These are phyloP conservation scores for Inga leiocalycina DNA, from an alignment of 306 rosid genomes.

Conservation along the genomic window DNA sequence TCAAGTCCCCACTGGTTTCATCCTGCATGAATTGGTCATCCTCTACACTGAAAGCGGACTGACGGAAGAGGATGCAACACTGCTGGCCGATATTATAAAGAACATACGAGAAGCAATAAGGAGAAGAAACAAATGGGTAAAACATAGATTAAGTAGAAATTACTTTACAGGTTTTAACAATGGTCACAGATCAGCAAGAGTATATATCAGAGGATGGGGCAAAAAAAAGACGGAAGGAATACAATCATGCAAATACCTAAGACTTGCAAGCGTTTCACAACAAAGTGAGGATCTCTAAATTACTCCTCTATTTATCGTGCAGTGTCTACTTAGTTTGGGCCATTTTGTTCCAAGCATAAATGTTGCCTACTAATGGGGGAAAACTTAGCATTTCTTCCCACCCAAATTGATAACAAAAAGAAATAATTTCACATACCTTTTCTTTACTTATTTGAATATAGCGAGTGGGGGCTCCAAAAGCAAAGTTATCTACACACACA, in stretches of 20 bases:
- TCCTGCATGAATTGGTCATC: constrained; percentile 50
- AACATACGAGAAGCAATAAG: constrained; percentile 36
- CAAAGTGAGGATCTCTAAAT: constrained; percentile 4
- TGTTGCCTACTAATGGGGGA: constrained; percentile 5
- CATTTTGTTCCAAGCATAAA: constrained; percentile 9
- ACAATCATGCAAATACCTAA: neutral
- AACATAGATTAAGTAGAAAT: constrained; percentile 18
- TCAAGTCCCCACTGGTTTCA: constrained; percentile 50
- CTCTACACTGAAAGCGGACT: constrained; percentile 44
- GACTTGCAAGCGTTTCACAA: constrained; percentile 13
- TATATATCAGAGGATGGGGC: constrained; percentile 26
- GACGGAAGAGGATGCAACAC: constrained; percentile 52
- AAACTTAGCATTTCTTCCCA: neutral
- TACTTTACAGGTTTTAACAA: constrained; percentile 21
- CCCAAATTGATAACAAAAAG: neutral
- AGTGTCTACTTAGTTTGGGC: neutral
- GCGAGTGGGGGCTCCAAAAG: constrained; percentile 86
- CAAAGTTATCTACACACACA: constrained; percentile 80
- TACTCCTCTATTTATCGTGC: constrained; percentile 17
- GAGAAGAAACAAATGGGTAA: constrained; percentile 14
- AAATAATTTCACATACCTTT: constrained; percentile 49
- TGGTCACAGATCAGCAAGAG: constrained; percentile 5
- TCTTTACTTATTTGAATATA: constrained; percentile 72
- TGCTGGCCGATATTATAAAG: constrained; percentile 40
- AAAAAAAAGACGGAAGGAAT: constrained; percentile 26